Conservation (phyloP, 106 monocot genomes). For the Platanthera zijinensis region DNA sequence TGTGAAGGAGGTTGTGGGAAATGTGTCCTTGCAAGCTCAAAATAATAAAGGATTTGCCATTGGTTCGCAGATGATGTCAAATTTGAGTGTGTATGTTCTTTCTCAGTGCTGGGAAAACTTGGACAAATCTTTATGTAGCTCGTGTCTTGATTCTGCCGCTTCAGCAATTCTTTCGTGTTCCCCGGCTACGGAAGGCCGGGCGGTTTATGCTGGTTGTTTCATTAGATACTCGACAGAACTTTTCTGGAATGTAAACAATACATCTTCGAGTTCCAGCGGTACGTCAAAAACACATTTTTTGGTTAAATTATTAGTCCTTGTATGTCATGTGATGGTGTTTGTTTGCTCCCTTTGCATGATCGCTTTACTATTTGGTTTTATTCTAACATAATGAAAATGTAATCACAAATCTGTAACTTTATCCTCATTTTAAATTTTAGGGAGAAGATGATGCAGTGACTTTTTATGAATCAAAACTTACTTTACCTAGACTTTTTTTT, state of each 20-base stretch:
- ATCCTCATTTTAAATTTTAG: neutral
- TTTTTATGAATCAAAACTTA: neutral
- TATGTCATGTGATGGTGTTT: neutral
- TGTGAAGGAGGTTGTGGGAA: conserved; percentile 21
- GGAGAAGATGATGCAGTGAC: neutral
- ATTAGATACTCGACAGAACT: conserved; percentile 36
- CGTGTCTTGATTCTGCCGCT: conserved; percentile 39
- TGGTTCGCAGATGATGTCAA: conserved; percentile 16
- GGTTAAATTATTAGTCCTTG: neutral
- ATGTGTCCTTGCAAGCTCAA: conserved; percentile 25
- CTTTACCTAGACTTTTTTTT: neutral
- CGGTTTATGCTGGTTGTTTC: conserved; percentile 46
- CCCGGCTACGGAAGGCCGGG: conserved; percentile 31
- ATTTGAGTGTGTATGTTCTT: conserved; percentile 29
- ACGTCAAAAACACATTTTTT: conserved; percentile 1
- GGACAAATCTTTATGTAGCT: conserved; percentile 16
- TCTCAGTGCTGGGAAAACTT: conserved; percentile 56
- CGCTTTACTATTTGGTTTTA: conserved; percentile 4
- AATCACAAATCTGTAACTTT: neutral
- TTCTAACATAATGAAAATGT: neutral
- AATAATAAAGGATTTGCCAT: conserved; percentile 27
- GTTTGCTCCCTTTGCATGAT: neutral
- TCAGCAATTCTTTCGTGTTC: conserved; percentile 25
- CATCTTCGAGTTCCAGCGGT: conserved; percentile 25
- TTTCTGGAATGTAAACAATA: conserved; percentile 41